A percentile compares a stretch with the other conserved stretches of the same genome.
Conservation (phyloP, 176 grass and related monocot genomes). For the Alopecurus myosuroides region DNA sequence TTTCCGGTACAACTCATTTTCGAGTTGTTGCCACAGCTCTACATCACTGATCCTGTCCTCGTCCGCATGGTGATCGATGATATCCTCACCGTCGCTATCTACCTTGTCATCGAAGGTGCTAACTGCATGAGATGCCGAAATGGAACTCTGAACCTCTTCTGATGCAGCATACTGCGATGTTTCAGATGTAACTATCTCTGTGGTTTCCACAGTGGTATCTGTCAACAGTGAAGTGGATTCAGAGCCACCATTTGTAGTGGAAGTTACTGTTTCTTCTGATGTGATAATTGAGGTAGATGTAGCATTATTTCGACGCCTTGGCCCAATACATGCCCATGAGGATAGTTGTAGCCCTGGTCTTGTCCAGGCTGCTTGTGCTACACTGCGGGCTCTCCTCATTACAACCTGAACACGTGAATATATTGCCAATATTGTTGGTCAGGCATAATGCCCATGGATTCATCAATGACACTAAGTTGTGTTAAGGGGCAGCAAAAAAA, state of each 20-base stretch:
- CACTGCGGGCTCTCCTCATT: slow-evolving; percentile 79
- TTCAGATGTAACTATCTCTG: slow-evolving; percentile 48
- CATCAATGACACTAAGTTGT: not conserved
- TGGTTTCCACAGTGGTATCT: slow-evolving; percentile 41
- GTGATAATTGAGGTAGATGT: slow-evolving; percentile 42
- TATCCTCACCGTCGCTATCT: slow-evolving; percentile 38
- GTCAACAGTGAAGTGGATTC: slow-evolving; percentile 43
- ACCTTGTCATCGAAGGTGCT: slow-evolving; percentile 42
- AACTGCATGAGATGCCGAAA: slow-evolving; percentile 39
- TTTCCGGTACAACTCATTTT: slow-evolving; percentile 72
- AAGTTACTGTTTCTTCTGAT: slow-evolving; percentile 37
- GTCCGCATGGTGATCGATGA: slow-evolving; percentile 19
- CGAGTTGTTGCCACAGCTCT: slow-evolving; percentile 88
- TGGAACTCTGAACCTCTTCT: slow-evolving; percentile 31
- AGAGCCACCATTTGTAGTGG: slow-evolving; percentile 5
- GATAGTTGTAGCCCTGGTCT: slow-evolving; percentile 68
- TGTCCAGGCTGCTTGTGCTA: slow-evolving; percentile 85
- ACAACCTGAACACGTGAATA: slow-evolving; percentile 57
- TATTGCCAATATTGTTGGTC: not conserved
- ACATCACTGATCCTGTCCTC: slow-evolving; percentile 66
- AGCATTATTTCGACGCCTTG: slow-evolving; percentile 54
- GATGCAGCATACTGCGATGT: slow-evolving; percentile 35
- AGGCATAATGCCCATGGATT: not conserved
- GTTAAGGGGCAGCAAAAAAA: not conserved
- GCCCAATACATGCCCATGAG: slow-evolving; percentile 93